These are phyloP conservation scores for Venturia carpophila DNA, from an alignment of 2,329 filamentous ascomycete genomes.

Conservation along the genomic window DNA sequence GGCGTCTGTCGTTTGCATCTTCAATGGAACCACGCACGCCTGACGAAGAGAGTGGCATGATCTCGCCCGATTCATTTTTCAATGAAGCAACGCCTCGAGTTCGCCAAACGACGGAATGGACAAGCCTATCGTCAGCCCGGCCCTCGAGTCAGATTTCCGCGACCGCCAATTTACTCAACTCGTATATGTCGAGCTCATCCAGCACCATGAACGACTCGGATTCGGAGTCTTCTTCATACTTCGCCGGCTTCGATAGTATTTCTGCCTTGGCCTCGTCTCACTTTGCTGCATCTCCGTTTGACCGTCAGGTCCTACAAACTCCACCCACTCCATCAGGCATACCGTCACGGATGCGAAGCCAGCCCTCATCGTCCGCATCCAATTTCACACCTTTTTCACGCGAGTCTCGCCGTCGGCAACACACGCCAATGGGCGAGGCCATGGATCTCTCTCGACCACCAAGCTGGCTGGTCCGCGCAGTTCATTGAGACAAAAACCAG, in stretches of 20 bases:
- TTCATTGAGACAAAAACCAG: not conserved
- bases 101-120: conserved; percentile 4
- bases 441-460: conserved; percentile 10
- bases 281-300: not conserved
- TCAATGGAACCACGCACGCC: conserved; percentile 17
- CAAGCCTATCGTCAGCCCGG: conserved; percentile 3
- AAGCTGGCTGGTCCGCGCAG: conserved; percentile 5
- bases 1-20: conserved; percentile 3
- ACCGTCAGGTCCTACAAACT: not conserved
- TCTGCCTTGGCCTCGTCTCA: not conserved
- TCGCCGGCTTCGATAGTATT: conserved; percentile 17
- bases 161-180: not conserved
- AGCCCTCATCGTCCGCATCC: conserved; percentile 5
- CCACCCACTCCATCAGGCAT: not conserved
- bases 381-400: not conserved
- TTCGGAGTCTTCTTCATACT: conserved; percentile 18
- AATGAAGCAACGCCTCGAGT: conserved; percentile 16
- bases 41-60: conserved; percentile 13
- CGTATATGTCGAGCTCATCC: not conserved
- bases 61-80: conserved; percentile 18
- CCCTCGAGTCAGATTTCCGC: conserved; percentile 12
- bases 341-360: not conserved
- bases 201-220: not conserved
- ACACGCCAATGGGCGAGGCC: not conserved
- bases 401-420: not conserved